These are phyloP conservation scores for Clavaria fumosa DNA, from an alignment of 768 basidiomycete species.

Conservation along the genomic window DNA sequence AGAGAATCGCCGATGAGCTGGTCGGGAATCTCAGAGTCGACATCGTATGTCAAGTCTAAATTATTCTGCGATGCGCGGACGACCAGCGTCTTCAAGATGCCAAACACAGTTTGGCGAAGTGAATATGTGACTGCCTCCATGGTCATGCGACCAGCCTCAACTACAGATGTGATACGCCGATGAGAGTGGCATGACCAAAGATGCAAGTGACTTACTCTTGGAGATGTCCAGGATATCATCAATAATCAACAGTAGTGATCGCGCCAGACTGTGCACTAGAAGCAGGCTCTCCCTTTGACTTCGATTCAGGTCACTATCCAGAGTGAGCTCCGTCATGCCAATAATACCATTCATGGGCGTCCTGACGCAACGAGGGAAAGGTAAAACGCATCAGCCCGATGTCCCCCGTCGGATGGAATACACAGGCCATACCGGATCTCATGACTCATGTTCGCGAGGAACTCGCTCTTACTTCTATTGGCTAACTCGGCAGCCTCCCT, in stretches of 20 bases:
- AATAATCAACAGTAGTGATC: slow-evolving; percentile 88
- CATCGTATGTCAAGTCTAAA: slow-evolving; percentile 89
- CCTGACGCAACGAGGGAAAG: slow-evolving; percentile 24
- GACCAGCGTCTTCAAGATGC: slow-evolving; percentile 94
- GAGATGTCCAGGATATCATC: slow-evolving; percentile 99
- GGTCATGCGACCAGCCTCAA: slow-evolving; percentile 98
- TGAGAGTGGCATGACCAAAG: slow-evolving; percentile 7
- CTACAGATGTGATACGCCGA: slow-evolving; percentile 25
- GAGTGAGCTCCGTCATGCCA: slow-evolving; percentile 97
- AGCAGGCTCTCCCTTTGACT: slow-evolving; percentile 91
- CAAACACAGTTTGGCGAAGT: slow-evolving; percentile 90
- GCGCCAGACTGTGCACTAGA: slow-evolving; percentile 87
- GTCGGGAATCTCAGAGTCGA: slow-evolving; percentile 91
- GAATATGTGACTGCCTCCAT: slow-evolving; percentile 99
- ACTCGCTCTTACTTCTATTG: slow-evolving; percentile 95
- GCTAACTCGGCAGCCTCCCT: slow-evolving; percentile 95
- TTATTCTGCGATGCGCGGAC: slow-evolving; percentile 96
- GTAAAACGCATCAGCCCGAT: slow-evolving; percentile 7
- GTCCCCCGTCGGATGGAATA: neutral
- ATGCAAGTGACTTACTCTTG: slow-evolving; percentile 60
- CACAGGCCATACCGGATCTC: slow-evolving; percentile 69
- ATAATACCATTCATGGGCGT: slow-evolving; percentile 99
- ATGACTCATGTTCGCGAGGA: slow-evolving; percentile 97
- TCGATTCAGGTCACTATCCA: slow-evolving; percentile 89
- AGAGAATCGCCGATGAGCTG: slow-evolving; percentile 94